Evolutionary conservation across 345 rosid species (phyloP).

Genomic region (Citrus australasica): DNA sequence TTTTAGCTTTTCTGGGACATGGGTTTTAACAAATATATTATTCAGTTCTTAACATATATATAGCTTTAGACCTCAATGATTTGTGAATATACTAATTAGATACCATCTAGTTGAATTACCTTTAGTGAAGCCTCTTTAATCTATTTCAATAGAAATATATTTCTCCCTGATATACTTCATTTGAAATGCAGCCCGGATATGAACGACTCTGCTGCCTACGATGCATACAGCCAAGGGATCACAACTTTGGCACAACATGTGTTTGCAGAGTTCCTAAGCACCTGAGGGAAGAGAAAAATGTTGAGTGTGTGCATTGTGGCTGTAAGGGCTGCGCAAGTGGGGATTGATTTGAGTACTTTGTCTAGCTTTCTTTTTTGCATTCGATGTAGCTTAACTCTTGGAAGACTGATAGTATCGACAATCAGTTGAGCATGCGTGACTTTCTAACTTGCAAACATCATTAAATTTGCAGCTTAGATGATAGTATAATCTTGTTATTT

Average conservation of each 20-base stretch:
- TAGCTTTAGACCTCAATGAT: neutral
- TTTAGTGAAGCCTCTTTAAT: neutral
- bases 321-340: slow-evolving; percentile 84
- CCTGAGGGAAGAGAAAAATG: slow-evolving; percentile 79
- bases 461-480: neutral
- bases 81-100: neutral
- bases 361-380: neutral
- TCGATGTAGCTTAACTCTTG: neutral
- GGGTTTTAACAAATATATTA: neutral
- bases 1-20: neutral
- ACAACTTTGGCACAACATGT: slow-evolving; percentile 81
- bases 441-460: neutral
- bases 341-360: slow-evolving; percentile 32
- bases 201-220: slow-evolving; percentile 82
- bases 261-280: slow-evolving; percentile 79
- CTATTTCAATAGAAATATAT: neutral
- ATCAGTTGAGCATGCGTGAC: neutral
- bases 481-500: neutral
- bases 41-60: neutral
- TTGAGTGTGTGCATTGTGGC: slow-evolving; percentile 88
- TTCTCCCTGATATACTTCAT: neutral
- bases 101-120: neutral
- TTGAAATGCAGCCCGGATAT: slow-evolving; percentile 63
- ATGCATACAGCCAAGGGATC: slow-evolving; percentile 87
- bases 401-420: neutral